phyloP scores from a whole-genome alignment of 306 rosid species.

The Cucurbita ficifolia region DNA sequence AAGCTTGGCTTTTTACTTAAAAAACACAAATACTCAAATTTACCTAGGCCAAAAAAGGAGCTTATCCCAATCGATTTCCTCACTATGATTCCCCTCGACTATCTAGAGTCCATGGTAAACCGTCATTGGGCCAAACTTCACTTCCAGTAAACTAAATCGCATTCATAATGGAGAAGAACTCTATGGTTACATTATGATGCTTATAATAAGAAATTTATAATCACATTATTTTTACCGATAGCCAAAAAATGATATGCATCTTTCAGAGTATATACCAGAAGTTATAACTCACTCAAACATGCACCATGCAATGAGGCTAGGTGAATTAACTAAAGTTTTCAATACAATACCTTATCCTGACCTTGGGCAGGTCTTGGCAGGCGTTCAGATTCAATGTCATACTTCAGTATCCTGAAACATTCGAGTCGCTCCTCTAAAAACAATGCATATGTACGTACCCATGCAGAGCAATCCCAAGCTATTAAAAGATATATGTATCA shows the following conservation, averaged over 20 bases:
- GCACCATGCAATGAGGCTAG: neutral
- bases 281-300: neutral
- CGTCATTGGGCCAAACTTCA: too few species aligned
- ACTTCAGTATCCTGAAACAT: constrained; percentile 77
- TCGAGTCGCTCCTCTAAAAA: constrained; percentile 98
- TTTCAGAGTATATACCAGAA: neutral
- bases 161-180: too few species aligned
- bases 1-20: too few species aligned
- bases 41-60: too few species aligned
- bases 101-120: too few species aligned
- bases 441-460: constrained; percentile 97
- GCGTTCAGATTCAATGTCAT: constrained; percentile 96
- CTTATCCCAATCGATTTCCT: too few species aligned
- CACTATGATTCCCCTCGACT: too few species aligned
- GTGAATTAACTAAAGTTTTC: neutral
- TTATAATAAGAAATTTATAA: neutral
- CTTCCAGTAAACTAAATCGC: too few species aligned
- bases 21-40: too few species aligned
- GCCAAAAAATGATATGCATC: neutral
- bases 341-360: constrained; percentile 64
- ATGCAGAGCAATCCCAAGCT: constrained; percentile 99
- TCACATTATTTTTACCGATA: neutral
- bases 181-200: neutral
- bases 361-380: constrained; percentile 78
- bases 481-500: constrained; percentile 7